Evolutionary conservation across 106 monocot species (phyloP).

Genomic region (Acorus calamus): DNA sequence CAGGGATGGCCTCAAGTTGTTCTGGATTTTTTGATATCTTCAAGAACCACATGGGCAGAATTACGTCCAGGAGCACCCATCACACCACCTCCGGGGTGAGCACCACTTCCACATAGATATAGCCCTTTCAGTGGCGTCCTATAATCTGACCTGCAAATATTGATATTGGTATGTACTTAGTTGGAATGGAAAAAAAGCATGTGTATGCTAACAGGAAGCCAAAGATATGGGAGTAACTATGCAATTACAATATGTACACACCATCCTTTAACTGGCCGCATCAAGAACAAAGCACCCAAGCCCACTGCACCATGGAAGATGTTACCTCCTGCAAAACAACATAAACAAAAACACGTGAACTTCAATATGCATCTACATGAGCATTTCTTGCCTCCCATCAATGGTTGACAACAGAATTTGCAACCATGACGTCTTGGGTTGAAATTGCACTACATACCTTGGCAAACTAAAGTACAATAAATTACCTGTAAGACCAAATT

Average conservation of each 20-base stretch:
- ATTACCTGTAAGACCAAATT: constrained; percentile 86
- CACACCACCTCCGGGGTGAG: constrained; percentile 95
- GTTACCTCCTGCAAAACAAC: constrained; percentile 68
- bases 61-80: constrained; percentile 97
- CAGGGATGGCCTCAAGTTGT: too few relatives aligned
- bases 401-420: too few relatives aligned
- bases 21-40: constrained; percentile 36
- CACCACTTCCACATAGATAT: constrained; percentile 88
- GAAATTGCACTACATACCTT: neutral
- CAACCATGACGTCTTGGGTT: neutral
- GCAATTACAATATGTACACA: constrained; percentile 10
- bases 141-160: constrained; percentile 68
- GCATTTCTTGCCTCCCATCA: too few relatives aligned
- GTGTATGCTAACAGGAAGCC: too few relatives aligned
- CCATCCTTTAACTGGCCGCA: constrained; percentile 97
- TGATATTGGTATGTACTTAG: too few relatives aligned
- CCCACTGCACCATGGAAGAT: constrained; percentile 97
- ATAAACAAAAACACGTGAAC: too few relatives aligned
- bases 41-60: constrained; percentile 77
- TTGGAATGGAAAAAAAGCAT: too few relatives aligned
- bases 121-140: constrained; percentile 87
- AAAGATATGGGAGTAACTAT: neutral
- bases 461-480: neutral
- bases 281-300: constrained; percentile 83
- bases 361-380: too few relatives aligned